These are phyloP conservation scores for Fraxinus velutina DNA, from an alignment of 305 asterid genomes.

Conservation along the genomic window DNA sequence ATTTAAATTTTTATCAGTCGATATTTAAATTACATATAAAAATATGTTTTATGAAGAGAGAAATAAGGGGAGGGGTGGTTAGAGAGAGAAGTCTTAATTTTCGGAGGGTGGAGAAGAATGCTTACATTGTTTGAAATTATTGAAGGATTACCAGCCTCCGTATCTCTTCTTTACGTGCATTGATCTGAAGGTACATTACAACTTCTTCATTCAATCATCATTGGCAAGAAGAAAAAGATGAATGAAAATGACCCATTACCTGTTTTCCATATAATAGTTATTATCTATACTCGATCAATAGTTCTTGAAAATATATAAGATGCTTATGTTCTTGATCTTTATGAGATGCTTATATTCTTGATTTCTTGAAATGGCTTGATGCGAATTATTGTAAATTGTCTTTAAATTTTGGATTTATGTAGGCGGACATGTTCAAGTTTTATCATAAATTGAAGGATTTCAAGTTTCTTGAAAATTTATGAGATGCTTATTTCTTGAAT, in stretches of 20 bases:
- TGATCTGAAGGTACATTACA: constrained; percentile 60
- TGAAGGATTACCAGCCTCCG: constrained; percentile 54
- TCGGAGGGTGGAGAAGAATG: constrained; percentile 6
- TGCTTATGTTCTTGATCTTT: constrained; percentile 11
- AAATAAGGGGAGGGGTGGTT: constrained; percentile 36
- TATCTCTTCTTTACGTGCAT: constrained; percentile 51
- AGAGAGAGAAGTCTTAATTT: constrained; percentile 7
- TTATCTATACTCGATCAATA: background rate
- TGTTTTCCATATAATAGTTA: background rate
- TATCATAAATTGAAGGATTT: background rate
- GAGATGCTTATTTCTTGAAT: constrained; percentile 17
- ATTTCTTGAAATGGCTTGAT: background rate
- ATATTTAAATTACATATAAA: background rate
- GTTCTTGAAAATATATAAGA: background rate
- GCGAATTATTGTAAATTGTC: background rate
- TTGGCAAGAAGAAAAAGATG: background rate
- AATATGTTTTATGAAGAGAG: constrained; percentile 21
- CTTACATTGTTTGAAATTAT: constrained; percentile 44
- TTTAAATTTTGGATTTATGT: background rate
- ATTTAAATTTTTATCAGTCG: background rate
- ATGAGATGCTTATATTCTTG: background rate
- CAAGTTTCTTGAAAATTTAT: background rate
- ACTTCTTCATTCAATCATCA: background rate
- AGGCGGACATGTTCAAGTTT: background rate
- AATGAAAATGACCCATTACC: background rate